A percentile compares a stretch with the other conserved stretches of the same genome.
These are phyloP conservation scores for Selenicereus undatus DNA, from an alignment of 148 eudicot genomes.

Conservation along the genomic window DNA sequence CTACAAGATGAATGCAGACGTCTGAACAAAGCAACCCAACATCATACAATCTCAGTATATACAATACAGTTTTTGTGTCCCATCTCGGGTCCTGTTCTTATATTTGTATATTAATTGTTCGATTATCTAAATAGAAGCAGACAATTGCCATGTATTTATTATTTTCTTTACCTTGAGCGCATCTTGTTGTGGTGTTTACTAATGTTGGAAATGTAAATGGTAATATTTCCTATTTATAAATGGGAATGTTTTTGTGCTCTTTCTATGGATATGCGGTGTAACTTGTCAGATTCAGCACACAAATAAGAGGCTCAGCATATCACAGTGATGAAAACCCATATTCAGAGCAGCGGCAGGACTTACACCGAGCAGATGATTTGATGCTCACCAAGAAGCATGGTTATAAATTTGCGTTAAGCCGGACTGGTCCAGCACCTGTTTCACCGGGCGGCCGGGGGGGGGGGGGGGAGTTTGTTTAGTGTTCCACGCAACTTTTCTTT, in stretches of 20 bases:
- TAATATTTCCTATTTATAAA: not conserved
- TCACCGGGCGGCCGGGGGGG: too few species aligned
- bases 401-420: too few species aligned
- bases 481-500: too few species aligned
- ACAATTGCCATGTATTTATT: not conserved
- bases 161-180: not conserved
- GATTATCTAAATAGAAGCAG: not conserved
- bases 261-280: too few species aligned
- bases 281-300: too few species aligned
- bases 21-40: not conserved
- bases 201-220: not conserved
- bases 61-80: not conserved
- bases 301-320: too few species aligned
- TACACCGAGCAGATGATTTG: too few species aligned
- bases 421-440: too few species aligned
- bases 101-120: not conserved
- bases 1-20: not conserved
- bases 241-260: not conserved
- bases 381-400: too few species aligned
- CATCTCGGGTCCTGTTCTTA: not conserved
- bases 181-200: not conserved
- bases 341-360: too few species aligned
- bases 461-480: too few species aligned
- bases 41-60: not conserved
- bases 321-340: too few species aligned